Percentiles rank a stretch among this genome's conserved stretches.
These are phyloP conservation scores for Neopestalotiopsis rosae DNA, from an alignment of 2,329 filamentous ascomycete genomes.

Conservation along the genomic window DNA sequence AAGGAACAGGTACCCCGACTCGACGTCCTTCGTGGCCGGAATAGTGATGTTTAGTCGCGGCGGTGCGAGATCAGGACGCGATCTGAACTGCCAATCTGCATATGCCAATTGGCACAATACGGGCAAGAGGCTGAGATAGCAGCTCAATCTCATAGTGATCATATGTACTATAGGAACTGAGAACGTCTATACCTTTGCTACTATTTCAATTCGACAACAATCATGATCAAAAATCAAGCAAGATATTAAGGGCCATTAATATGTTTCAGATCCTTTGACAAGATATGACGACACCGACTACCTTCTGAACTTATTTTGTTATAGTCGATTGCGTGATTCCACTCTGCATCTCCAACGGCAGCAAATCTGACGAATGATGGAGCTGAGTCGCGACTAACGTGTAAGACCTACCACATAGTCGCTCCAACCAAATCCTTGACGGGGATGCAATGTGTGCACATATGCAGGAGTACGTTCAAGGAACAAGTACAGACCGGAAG, in stretches of 20 bases:
- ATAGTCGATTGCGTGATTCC: constrained; percentile 7
- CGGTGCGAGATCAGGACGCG: constrained; percentile 51
- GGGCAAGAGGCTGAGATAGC: constrained; percentile 19
- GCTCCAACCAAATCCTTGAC: background rate
- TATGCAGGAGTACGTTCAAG: background rate
- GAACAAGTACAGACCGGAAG: background rate
- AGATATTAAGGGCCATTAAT: background rate
- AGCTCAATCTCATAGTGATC: constrained; percentile 25
- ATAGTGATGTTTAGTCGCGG: constrained; percentile 51
- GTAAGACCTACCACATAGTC: background rate
- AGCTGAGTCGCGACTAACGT: background rate
- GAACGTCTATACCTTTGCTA: too few species aligned
- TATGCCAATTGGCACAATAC: constrained; percentile 18
- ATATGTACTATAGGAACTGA: background rate
- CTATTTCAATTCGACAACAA: too few species aligned
- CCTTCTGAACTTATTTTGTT: background rate
- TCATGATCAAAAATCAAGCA: too few species aligned
- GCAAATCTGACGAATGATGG: background rate
- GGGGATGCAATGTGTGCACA: background rate
- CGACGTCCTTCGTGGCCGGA: constrained; percentile 43
- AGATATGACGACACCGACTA: constrained; percentile 2
- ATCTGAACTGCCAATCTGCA: constrained; percentile 51
- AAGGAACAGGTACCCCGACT: constrained; percentile 50
- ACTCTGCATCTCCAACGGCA: background rate
- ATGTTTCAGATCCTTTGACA: background rate